Percentiles rank a stretch among this genome's conserved stretches.
phyloP scores from a whole-genome alignment of 345 rosid genomes.

The Chamaenerion angustifolium region DNA sequence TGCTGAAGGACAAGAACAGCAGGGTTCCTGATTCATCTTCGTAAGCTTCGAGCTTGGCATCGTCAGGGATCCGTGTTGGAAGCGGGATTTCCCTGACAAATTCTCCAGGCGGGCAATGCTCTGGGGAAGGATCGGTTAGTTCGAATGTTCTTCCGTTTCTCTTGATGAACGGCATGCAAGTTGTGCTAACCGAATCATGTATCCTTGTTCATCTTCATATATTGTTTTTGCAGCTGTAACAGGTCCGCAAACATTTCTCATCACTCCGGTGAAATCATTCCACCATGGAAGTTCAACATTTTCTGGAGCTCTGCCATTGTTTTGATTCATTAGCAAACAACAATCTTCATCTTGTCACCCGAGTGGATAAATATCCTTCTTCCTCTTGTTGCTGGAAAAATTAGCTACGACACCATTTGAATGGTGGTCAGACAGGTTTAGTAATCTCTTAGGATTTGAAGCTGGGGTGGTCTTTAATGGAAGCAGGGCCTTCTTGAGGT shows the following conservation, averaged over 20 bases:
- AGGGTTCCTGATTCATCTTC: too few relatives aligned
- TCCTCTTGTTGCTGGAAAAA: conserved; percentile 30
- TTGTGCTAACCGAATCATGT: conserved; percentile 33
- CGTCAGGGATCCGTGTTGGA: too few relatives aligned
- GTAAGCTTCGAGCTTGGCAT: too few relatives aligned
- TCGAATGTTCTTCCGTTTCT: conserved; percentile 42
- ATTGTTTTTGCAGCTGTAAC: conserved; percentile 49
- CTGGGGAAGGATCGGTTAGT: conserved; percentile 41
- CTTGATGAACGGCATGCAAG: conserved; percentile 37
- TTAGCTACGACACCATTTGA: conserved; percentile 21
- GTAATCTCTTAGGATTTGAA: too few relatives aligned
- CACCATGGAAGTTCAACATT: conserved; percentile 28
- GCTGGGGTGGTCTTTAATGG: too few relatives aligned
- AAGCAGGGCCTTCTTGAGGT: conserved; percentile 34
- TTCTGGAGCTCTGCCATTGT: conserved; percentile 18
- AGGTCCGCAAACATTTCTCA: conserved; percentile 43
- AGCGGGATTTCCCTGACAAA: conserved; percentile 42
- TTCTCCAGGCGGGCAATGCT: conserved; percentile 52
- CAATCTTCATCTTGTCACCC: conserved; percentile 21
- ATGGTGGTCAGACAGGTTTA: conserved; percentile 19
- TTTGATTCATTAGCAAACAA: too few relatives aligned
- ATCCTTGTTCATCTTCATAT: conserved; percentile 40
- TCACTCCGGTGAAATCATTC: conserved; percentile 39
- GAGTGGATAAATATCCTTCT: conserved; percentile 21
- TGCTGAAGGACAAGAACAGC: too few relatives aligned